Evolutionary conservation across 352 stramenopile genomes (phyloP), one percentile per base, ranked within the genome.

Genomic region (Phytopythium kandeliae): DNA sequence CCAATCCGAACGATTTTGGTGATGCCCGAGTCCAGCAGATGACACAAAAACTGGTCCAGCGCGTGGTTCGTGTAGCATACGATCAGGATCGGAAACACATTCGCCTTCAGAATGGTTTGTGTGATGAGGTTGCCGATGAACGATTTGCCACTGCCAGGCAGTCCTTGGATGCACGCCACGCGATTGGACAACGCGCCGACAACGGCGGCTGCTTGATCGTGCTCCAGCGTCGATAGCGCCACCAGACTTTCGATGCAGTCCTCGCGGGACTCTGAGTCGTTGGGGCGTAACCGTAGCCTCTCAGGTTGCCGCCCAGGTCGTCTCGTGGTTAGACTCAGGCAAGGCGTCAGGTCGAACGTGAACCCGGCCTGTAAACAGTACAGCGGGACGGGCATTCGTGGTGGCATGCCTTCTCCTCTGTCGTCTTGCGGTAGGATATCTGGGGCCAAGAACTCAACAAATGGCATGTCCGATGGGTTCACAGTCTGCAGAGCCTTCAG

Each of bases 41-140:
- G 74, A 44, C 87, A 83, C n/a, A 96, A 61, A 57, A 96, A 95
- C 61, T 95, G 86, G 67, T 96, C 85, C 40, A 96, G 70, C 13
- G 87, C 85, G 56, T 96, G 85, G 65, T 96, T 96, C 15, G 87
- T 96, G 60, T 92, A 96, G 66, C 87, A 96, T 10, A 96, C 80
- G 50, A 78, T 76, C 6, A 96, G 58, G 41, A 96, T 85, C 4
- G 72, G 72, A 15, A 58, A 62, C 6, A 75, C 46, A 6, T 66
- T 55, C 10, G 62, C 62, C 17, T 70, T 48, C 28, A 89, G 44
- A 54, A 96, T 84, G 16, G 82, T 78, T 37, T 75, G 63, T 24
- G 76, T 85, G 30, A 95, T 73, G 19, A 92, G 68, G 1, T 65
- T 74, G 16, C 86, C 86, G 45, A 96, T 83, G 48, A 89, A 95